Evolutionary conservation across 75 land plant genomes (phyloP), one percentile per base, ranked within the genome.

Genomic region (Cupressus sempervirens): DNA sequence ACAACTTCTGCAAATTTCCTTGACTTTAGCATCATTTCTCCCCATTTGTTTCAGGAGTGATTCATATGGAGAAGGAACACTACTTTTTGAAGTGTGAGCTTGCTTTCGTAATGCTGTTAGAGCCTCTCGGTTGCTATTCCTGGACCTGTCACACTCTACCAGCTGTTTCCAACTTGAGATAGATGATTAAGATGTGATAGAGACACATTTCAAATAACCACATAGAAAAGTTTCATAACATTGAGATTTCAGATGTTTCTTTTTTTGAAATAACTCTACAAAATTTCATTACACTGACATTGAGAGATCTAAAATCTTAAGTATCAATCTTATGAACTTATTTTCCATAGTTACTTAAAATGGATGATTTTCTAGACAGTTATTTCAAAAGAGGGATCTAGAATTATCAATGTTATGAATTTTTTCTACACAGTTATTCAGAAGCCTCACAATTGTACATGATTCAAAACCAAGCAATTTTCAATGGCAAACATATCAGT

Each of bases 71-170:
- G 90, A 86, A 29, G 93, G 90, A 41, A 96, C 92, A 86, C 99
- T 97, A 29, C 93, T 91, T 80, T 93, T 95, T 30, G 99, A 93
- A 30, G 99, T 97, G 36, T 88, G 80, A 62, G 99, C 98, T 86
- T 90, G 88, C 88, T 86, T 94, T 48, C 99, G 88, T 45, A 97
- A 76, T 20, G 98, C 98, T 14, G 99, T 96, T 1, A 97, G 88
- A 26, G 99, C 99, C 86, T 97, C 99, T 56, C 99, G 89, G 74
- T 96, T 94, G 36, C 95, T 94, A 88, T 97, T 96, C 80, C 98
- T 88, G 14, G 92, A 76, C 84, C 81, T 97, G 84, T 97, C 98
- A 85, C 85, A 89, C 58, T 96, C 96, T 80, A 97, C 96, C 52
- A 96, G 76, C 98, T 96, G 89, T 72, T 48, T 50, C 50, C 35